Evolutionary conservation across 805 yeast species (phyloP).

Genomic region (Vanderwaltozyma yarrowii): DNA sequence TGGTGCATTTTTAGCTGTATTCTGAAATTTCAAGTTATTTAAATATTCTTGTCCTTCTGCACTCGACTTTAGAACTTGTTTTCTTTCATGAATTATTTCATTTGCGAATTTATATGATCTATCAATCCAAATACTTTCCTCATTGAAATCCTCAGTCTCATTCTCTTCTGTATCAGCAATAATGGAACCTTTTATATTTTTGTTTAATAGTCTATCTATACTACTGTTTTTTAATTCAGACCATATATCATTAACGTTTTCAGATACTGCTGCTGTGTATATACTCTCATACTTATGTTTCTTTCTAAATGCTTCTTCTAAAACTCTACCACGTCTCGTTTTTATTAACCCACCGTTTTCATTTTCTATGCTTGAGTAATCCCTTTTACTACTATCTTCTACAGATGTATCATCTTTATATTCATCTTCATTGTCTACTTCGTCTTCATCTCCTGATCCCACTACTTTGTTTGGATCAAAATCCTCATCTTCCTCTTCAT

Average conservation of each 20-base stretch:
- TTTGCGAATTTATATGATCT: conserved; percentile 88
- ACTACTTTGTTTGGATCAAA: conserved; percentile 28
- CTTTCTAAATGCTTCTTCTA: conserved; percentile 30
- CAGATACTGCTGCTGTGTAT: conserved; percentile 20
- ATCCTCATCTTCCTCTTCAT: conserved; percentile 32
- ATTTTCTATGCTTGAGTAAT: conserved; percentile 46
- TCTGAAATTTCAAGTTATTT: conserved; percentile 37
- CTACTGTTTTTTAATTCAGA: conserved; percentile 36
- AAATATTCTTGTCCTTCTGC: conserved; percentile 83
- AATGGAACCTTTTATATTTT: conserved; percentile 1
- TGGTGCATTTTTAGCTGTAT: conserved; percentile 11
- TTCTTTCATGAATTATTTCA: conserved; percentile 63
- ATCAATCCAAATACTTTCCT: conserved; percentile 56
- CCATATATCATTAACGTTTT: conserved; percentile 48
- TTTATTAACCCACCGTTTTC: conserved; percentile 53
- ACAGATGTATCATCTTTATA: conserved; percentile 30
- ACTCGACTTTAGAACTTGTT: conserved; percentile 62
- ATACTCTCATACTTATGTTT: conserved; percentile 25
- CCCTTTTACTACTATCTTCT: conserved; percentile 23
- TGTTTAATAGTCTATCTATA: conserved; percentile 13
- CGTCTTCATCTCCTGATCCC: conserved; percentile 29
- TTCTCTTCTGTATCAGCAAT: conserved; percentile 4
- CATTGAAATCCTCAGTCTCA: conserved; percentile 11
- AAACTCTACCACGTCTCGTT: conserved; percentile 53
- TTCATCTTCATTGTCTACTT: conserved; percentile 18